These are phyloP conservation scores for Fusarium keratoplasticum DNA, from an alignment of 2,329 filamentous ascomycete species.

Conservation along the genomic window DNA sequence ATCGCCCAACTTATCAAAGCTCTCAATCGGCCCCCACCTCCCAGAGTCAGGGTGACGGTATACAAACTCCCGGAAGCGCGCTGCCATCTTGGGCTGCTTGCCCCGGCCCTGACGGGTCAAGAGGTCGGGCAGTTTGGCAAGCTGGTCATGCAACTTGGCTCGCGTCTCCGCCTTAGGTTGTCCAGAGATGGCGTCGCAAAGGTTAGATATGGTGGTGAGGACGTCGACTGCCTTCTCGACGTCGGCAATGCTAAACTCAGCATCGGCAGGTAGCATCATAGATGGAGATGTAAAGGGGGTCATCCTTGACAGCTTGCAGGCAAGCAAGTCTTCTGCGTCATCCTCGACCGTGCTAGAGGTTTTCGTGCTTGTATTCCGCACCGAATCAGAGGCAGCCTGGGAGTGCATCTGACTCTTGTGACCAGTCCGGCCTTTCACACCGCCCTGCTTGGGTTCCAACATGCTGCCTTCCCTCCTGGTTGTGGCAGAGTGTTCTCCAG, in stretches of 20 bases:
- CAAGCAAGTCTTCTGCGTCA: background rate
- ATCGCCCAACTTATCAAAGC: conserved; percentile 15
- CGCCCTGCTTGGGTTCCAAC: background rate
- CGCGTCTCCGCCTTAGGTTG: background rate
- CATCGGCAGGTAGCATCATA: background rate
- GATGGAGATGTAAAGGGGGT: background rate
- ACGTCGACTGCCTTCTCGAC: conserved; percentile 2
- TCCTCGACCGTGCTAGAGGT: background rate
- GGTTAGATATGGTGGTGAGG: conserved; percentile 5
- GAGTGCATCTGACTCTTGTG: background rate
- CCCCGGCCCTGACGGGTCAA: conserved; percentile 8
- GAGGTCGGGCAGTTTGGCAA: conserved; percentile 21
- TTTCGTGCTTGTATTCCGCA: background rate
- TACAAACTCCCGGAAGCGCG: conserved; percentile 10
- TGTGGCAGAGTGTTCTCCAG: background rate
- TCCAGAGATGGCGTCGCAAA: conserved; percentile 1
- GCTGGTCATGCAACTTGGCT: background rate
- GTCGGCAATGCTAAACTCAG: background rate
- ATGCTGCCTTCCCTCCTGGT: background rate
- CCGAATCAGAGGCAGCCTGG: background rate
- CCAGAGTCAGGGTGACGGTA: conserved; percentile 6
- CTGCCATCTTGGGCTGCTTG: background rate
- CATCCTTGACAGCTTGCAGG: background rate
- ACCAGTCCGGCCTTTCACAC: background rate
- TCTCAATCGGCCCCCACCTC: conserved; percentile 22